These are phyloP conservation scores for Phytophthora hibernalis DNA, from an alignment of 352 stramenopile genomes.

Conservation along the genomic window DNA sequence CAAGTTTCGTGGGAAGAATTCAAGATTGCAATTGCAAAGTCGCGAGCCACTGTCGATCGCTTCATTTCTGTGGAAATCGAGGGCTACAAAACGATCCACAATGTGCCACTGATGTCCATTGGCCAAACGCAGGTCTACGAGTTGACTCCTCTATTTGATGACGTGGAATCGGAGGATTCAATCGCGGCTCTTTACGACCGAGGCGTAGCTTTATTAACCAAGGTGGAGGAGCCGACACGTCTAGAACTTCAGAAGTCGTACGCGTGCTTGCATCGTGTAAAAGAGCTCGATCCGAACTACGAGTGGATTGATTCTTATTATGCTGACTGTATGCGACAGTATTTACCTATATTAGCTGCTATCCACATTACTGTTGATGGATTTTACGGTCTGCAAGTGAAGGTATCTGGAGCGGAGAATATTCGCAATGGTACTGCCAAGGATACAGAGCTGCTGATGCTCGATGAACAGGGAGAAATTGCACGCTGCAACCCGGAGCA, in stretches of 20 bases:
- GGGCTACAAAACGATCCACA: conserved; percentile 70
- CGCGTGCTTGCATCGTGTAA: conserved; percentile 76
- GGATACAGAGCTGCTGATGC: conserved; percentile 73
- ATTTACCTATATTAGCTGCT: conserved; percentile 74
- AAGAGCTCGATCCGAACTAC: conserved; percentile 72
- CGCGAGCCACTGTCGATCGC: conserved; percentile 66
- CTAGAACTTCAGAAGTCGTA: conserved; percentile 78
- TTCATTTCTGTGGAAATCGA: conserved; percentile 84
- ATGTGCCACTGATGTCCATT: conserved; percentile 71
- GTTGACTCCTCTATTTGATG: conserved; percentile 74
- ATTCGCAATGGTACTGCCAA: conserved; percentile 87
- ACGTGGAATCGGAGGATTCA: conserved; percentile 72
- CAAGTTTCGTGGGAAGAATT: conserved; percentile 90
- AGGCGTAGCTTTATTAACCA: conserved; percentile 71
- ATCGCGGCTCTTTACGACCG: conserved; percentile 75
- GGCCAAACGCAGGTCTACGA: conserved; percentile 84
- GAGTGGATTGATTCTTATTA: conserved; percentile 91
- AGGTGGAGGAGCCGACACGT: conserved; percentile 59
- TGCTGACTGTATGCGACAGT: conserved; percentile 64
- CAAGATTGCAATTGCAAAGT: conserved; percentile 84
- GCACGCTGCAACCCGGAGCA: conserved; percentile 71
- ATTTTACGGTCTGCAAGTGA: conserved; percentile 81
- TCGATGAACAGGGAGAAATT: conserved; percentile 56
- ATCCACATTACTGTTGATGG: conserved; percentile 78
- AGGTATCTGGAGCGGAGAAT: conserved; percentile 68